Percentiles rank a stretch among this genome's conserved stretches.
Evolutionary conservation across 2,329 filamentous ascomycete genomes (phyloP).

Genomic region (Pseudogymnoascus sp.): DNA sequence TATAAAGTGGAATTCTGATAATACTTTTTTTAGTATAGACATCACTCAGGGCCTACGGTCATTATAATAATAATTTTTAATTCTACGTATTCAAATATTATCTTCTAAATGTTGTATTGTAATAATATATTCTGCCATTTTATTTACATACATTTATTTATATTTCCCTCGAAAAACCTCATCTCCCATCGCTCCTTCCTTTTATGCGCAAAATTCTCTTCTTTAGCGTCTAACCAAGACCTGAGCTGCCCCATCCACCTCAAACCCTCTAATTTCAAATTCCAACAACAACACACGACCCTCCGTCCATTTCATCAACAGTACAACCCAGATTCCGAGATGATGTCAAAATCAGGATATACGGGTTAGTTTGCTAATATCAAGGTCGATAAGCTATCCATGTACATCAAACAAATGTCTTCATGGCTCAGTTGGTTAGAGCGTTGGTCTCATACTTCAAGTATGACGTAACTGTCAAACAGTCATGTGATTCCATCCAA

Average conservation of each 20-base stretch:
- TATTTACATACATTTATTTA: too few relatives aligned
- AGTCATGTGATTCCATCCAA: not conserved
- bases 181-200: too few relatives aligned
- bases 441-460: conserved; percentile 32
- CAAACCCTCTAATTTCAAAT: not conserved
- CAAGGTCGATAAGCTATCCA: not conserved
- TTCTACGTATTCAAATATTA: too few relatives aligned
- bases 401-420: conserved; percentile 21
- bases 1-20: not conserved
- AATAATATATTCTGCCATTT: too few relatives aligned
- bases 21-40: not conserved
- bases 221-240: too few relatives aligned
- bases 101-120: too few relatives aligned
- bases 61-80: too few relatives aligned
- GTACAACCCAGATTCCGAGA: not conserved
- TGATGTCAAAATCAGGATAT: not conserved
- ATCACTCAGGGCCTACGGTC: not conserved
- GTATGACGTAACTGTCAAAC: conserved; percentile 11
- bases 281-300: not conserved
- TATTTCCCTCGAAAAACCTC: too few relatives aligned
- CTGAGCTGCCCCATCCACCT: not conserved
- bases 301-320: not conserved
- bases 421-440: conserved; percentile 35
- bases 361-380: not conserved
- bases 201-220: too few relatives aligned